A percentile compares a stretch with the other conserved stretches of the same genome.
phyloP scores from a whole-genome alignment of 306 rosid genomes.

The Gynostemma pentaphyllum region DNA sequence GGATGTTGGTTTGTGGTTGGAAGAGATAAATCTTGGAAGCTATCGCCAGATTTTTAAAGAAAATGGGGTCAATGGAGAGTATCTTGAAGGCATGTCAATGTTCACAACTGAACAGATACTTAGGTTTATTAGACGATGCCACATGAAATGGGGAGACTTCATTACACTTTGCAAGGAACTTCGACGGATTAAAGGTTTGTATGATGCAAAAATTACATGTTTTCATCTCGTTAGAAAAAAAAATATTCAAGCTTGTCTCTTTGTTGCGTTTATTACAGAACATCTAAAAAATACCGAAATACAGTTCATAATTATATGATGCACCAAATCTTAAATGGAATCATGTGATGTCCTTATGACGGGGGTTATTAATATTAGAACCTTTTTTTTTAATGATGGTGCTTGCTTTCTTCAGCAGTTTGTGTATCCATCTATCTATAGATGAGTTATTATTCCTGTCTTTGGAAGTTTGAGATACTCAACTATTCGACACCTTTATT shows the following conservation, averaged over 20 bases:
- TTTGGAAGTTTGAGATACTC: neutral
- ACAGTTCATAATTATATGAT: neutral
- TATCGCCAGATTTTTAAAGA: conserved; percentile 86
- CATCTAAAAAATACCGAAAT: neutral
- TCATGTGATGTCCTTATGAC: too few relatives aligned
- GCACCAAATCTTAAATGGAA: neutral
- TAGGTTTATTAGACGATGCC: conserved; percentile 95
- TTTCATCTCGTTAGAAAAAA: neutral
- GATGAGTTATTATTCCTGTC: neutral
- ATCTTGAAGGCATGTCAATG: conserved; percentile 98
- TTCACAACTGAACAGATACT: conserved; percentile 98
- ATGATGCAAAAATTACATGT: neutral
- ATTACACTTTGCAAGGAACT: conserved; percentile 94
- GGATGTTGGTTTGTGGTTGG: conserved; percentile 99
- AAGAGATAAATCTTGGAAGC: conserved; percentile 83
- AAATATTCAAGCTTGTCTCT: neutral
- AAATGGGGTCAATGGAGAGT: conserved; percentile 96
- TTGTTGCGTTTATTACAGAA: neutral
- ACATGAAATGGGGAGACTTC: conserved; percentile 99
- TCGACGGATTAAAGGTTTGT: conserved; percentile 89
- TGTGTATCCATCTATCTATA: neutral
- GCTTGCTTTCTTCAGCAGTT: neutral
- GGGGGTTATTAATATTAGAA: too few relatives aligned
- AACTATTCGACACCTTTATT: neutral
- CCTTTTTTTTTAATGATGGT: neutral